These are phyloP conservation scores for Mortierella sp. DNA, from an alignment of 371 early-diverging fungal species.

Conservation along the genomic window DNA sequence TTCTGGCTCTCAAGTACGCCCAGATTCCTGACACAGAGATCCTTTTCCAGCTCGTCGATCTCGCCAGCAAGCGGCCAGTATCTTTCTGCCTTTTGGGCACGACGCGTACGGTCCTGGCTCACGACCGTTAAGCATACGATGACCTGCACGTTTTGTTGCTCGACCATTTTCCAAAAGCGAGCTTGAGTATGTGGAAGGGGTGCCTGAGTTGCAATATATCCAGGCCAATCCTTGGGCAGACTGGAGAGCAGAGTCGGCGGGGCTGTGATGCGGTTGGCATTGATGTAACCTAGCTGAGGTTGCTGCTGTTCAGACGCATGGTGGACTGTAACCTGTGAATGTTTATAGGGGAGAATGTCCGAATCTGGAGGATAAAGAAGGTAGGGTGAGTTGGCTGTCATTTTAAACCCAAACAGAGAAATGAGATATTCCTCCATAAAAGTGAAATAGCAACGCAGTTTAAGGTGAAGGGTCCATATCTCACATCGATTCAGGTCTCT, in stretches of 20 bases:
- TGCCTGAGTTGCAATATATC: conserved; percentile 94
- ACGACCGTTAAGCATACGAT: conserved; percentile 91
- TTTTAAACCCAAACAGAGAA: too few relatives aligned
- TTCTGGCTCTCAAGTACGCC: conserved; percentile 10
- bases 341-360: conserved; percentile 41
- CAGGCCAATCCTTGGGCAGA: conserved; percentile 24
- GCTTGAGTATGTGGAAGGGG: conserved; percentile 80
- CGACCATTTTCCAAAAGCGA: conserved; percentile 94
- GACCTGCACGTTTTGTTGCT: conserved; percentile 76
- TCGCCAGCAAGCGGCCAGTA: conserved; percentile 76
- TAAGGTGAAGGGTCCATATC: neutral
- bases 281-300: conserved; percentile 15
- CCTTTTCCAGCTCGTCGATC: conserved; percentile 25
- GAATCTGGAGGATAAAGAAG: conserved; percentile 16
- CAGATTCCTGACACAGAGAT: conserved; percentile 22
- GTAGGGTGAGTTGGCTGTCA: neutral
- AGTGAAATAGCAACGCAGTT: neutral
- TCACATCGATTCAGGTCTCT: conserved; percentile 46
- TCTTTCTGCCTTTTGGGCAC: conserved; percentile 70
- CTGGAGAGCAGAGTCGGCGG: conserved; percentile 19
- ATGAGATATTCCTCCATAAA: neutral
- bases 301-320: neutral
- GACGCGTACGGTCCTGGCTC: conserved; percentile 69
- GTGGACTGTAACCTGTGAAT: conserved; percentile 25
- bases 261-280: conserved; percentile 43